phyloP scores from a whole-genome alignment of 805 yeast genomes.

The Candida xyloterini region DNA sequence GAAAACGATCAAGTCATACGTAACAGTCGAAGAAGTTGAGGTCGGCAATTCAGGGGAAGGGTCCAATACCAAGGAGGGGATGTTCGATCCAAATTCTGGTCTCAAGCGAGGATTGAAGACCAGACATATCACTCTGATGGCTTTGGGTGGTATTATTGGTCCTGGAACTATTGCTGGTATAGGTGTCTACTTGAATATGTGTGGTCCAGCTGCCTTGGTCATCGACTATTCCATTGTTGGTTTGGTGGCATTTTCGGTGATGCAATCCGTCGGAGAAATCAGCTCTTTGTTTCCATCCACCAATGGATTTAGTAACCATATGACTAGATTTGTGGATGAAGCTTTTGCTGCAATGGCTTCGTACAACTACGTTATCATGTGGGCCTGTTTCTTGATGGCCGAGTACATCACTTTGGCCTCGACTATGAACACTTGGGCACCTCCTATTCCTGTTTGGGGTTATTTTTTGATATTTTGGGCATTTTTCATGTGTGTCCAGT shows the following conservation, averaged over 20 bases:
- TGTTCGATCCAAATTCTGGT: conserved; percentile 32
- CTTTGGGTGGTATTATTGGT: conserved; percentile 54
- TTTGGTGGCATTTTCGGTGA: conserved; percentile 46
- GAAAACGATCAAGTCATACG: conserved; percentile 1
- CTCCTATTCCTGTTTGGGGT: conserved; percentile 52
- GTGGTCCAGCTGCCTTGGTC: conserved; percentile 48
- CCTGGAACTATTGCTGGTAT: conserved; percentile 52
- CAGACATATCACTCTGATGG: conserved; percentile 49
- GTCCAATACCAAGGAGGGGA: not conserved
- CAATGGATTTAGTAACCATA: conserved; percentile 44
- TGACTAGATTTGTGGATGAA: conserved; percentile 46
- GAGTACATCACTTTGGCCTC: conserved; percentile 53
- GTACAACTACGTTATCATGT: conserved; percentile 47
- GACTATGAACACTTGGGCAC: conserved; percentile 48
- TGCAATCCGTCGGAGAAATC: conserved; percentile 54
- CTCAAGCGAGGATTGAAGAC: conserved; percentile 47
- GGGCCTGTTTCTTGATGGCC: conserved; percentile 50
- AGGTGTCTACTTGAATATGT: conserved; percentile 41
- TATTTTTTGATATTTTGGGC: conserved; percentile 51
- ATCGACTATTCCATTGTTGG: conserved; percentile 49
- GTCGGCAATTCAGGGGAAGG: conserved; percentile 1
- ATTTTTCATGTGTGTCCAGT: conserved; percentile 47
- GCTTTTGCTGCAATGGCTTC: conserved; percentile 52
- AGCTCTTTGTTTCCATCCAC: conserved; percentile 39
- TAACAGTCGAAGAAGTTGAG: not conserved